A percentile compares a stretch with the other conserved stretches of the same genome.
Evolutionary conservation across 2,329 filamentous ascomycete species (phyloP).

Genomic region (Aureobasidium pullulans): DNA sequence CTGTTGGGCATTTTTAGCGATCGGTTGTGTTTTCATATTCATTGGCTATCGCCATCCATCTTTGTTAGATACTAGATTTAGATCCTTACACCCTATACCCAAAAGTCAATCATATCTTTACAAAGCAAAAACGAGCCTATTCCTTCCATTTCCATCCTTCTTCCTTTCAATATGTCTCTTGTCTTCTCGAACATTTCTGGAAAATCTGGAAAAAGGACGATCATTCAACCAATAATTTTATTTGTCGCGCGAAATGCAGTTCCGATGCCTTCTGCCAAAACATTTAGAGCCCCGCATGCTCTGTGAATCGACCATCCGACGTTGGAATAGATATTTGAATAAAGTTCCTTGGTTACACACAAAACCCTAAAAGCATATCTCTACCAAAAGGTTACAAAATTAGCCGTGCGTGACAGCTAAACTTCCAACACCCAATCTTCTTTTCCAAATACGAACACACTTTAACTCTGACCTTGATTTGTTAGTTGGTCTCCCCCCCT

Average conservation of each 20-base stretch:
- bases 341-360: not conserved
- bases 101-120: not conserved
- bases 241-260: not conserved
- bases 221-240: not conserved
- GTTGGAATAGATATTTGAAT: not conserved
- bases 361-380: not conserved
- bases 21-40: not conserved
- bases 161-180: not conserved
- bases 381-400: no score
- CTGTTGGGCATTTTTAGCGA: not conserved
- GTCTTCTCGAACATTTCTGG: not conserved
- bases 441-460: not conserved
- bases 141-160: not conserved
- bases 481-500: not conserved
- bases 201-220: not conserved
- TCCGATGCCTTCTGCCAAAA: not conserved
- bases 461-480: not conserved
- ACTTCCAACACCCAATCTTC: not conserved
- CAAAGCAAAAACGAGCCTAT: not conserved
- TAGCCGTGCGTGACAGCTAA: not conserved
- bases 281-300: not conserved
- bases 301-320: not conserved
- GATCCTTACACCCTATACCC: not conserved
- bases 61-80: slow-evolving; percentile 5
- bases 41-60: not conserved